Conservation (phyloP, 1,139 yeast genomes). For the Yamadazyma pseudoaaseri region DNA sequence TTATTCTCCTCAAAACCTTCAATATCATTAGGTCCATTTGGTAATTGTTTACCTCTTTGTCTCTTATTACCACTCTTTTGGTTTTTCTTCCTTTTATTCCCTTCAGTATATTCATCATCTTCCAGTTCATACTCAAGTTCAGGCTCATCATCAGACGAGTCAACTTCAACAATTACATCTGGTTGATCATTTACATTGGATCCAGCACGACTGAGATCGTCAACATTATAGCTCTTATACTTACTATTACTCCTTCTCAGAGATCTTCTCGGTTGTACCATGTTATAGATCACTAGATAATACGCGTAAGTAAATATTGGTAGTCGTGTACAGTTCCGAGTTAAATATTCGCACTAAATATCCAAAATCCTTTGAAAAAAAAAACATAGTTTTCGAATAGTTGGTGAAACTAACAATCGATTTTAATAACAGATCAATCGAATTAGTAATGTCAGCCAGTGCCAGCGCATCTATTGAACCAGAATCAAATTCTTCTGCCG, state of each 20-base stretch:
- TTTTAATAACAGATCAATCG: too few species aligned
- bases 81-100: constrained; percentile 3
- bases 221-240: constrained; percentile 6
- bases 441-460: constrained; percentile 7
- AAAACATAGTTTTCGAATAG: neutral
- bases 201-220: constrained; percentile 2
- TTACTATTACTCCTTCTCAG: constrained; percentile 3
- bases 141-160: neutral
- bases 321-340: too few species aligned
- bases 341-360: too few species aligned
- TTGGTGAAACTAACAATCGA: neutral
- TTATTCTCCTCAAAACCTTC: constrained; percentile 45
- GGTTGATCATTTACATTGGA: neutral
- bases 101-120: constrained; percentile 3
- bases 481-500: constrained; percentile 15
- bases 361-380: too few species aligned
- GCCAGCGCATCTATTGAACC: constrained; percentile 17
- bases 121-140: neutral
- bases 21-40: neutral
- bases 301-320: too few species aligned
- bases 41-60: neutral
- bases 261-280: constrained; percentile 4
- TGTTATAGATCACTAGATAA: too few species aligned
- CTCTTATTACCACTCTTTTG: neutral
- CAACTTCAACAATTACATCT: neutral